Evolutionary conservation across 331 rosid genomes (phyloP).

Genomic region (Dryas integrifolia): DNA sequence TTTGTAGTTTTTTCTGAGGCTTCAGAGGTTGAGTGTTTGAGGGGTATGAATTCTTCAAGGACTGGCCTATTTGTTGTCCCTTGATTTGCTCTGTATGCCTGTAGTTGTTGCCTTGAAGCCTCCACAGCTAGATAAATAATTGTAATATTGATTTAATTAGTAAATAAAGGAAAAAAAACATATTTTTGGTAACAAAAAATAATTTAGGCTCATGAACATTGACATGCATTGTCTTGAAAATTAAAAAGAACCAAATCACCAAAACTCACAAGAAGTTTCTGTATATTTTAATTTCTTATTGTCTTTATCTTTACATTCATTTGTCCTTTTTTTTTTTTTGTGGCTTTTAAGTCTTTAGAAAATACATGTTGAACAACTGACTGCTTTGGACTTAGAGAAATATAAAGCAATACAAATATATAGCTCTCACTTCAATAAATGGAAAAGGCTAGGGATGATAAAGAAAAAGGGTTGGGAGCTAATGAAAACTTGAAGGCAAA

Average conservation of each 20-base stretch:
- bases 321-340: constrained; percentile 1
- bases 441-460: constrained; percentile 6
- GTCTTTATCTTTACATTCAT: constrained; percentile 3
- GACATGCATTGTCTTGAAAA: no score
- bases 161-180: background rate
- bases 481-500: constrained; percentile 4
- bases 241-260: no score
- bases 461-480: constrained; percentile 22
- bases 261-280: no score
- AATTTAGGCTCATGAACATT: no score
- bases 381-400: constrained; percentile 12
- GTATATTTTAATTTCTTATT: no score
- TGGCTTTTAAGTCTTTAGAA: constrained; percentile 20
- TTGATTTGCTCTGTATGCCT: constrained; percentile 51
- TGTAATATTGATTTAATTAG: no score
- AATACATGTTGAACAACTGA: background rate
- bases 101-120: constrained; percentile 68
- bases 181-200: no score
- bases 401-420: no score
- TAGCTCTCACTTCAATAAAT: constrained; percentile 31
- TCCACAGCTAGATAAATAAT: constrained; percentile 62
- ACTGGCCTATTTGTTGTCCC: constrained; percentile 52
- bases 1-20: constrained; percentile 45
- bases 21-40: constrained; percentile 58
- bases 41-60: constrained; percentile 89